phyloP scores from a whole-genome alignment of 2,329 filamentous ascomycete genomes.

The Chaetomiaceae sp. region DNA sequence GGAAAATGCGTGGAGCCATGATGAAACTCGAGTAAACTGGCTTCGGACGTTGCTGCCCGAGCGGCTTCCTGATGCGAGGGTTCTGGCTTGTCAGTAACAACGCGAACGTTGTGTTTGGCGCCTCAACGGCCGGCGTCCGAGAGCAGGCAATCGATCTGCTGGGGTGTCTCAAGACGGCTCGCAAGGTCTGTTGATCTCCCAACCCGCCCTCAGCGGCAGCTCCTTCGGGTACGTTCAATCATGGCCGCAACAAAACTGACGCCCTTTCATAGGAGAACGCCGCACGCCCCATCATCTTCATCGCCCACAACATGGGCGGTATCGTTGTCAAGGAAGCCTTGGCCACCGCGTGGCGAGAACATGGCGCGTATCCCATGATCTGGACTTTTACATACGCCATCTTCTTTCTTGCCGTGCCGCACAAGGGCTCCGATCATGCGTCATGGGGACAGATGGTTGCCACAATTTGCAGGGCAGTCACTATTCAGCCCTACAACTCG shows the following conservation, averaged over 20 bases:
- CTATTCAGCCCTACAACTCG: neutral
- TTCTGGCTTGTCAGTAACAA: neutral
- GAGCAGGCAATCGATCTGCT: neutral
- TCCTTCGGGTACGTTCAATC: neutral
- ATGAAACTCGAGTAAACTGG: neutral
- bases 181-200: neutral
- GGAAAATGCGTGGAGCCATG: neutral
- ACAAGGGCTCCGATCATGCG: neutral
- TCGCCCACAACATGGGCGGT: neutral
- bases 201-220: neutral
- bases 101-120: neutral
- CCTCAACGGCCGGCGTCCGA: neutral
- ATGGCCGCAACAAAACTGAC: neutral
- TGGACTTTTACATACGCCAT: neutral
- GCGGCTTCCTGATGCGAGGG: neutral
- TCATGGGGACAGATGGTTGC: neutral
- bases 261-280: neutral
- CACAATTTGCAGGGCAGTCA: neutral
- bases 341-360: neutral
- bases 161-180: neutral
- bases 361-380: neutral
- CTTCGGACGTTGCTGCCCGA: neutral
- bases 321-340: neutral
- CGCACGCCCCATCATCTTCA: neutral
- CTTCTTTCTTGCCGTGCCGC: neutral